These are phyloP conservation scores for Cladobotryum protrusum DNA, from an alignment of 2,329 filamentous ascomycete species.

Conservation along the genomic window DNA sequence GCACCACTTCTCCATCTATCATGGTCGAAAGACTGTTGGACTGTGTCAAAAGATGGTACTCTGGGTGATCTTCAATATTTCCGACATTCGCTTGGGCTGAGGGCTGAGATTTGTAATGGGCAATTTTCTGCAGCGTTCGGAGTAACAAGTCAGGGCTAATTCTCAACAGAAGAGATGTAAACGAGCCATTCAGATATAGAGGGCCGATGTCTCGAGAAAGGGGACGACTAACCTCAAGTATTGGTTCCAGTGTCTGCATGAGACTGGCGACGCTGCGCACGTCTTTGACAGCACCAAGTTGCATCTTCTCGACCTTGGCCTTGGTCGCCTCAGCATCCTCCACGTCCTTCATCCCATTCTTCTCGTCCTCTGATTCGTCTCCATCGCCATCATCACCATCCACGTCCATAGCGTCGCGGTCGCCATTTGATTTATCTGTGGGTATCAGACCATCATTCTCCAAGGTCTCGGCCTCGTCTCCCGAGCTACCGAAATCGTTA, in stretches of 20 bases:
- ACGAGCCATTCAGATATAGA: constrained; percentile 34
- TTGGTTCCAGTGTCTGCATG: constrained; percentile 74
- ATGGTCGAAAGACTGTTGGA: constrained; percentile 85
- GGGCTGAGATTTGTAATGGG: constrained; percentile 64
- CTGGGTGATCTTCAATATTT: constrained; percentile 85
- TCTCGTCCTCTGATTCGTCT: constrained; percentile 44
- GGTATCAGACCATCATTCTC: constrained; percentile 44
- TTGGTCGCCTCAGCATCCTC: constrained; percentile 66
- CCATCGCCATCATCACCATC: constrained; percentile 52
- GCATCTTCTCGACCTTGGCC: constrained; percentile 76
- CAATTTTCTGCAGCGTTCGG: constrained; percentile 63
- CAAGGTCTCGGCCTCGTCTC: constrained; percentile 65
- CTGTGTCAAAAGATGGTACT: constrained; percentile 82
- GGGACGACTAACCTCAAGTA: constrained; percentile 66
- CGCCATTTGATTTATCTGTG: constrained; percentile 33
- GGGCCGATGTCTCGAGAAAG: constrained; percentile 18
- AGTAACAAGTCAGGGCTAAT: constrained; percentile 62
- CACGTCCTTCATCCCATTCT: constrained; percentile 43
- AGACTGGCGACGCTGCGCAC: constrained; percentile 72
- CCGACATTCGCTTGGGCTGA: constrained; percentile 60
- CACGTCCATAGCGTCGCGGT: constrained; percentile 46
- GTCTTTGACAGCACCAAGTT: constrained; percentile 65
- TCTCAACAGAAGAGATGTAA: constrained; percentile 55
- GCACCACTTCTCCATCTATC: constrained; percentile 86
- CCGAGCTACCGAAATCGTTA: constrained; percentile 61